Conservation (phyloP, 192 early-diverging fungal genomes). For the Backusella circina region DNA sequence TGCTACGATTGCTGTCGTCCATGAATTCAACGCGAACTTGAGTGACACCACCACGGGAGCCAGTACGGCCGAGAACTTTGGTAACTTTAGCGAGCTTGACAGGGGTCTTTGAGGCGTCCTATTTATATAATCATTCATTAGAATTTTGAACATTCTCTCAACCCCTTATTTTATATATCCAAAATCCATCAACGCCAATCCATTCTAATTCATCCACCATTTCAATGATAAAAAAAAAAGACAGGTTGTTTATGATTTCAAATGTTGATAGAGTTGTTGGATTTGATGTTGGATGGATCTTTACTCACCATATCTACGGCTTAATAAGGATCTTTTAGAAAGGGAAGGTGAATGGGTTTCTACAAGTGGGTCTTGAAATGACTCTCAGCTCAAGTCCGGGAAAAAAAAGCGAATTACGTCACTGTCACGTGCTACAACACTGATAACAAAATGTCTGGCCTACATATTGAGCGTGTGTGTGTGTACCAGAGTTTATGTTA, state of each 20-base stretch:
- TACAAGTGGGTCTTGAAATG: not conserved
- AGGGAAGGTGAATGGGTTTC: constrained; percentile 4
- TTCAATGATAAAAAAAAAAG: not conserved
- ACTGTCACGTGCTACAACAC: not conserved
- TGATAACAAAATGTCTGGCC: not conserved
- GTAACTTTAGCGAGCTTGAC: constrained; percentile 92
- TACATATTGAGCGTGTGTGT: too few relatives aligned
- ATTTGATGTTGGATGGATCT: not conserved
- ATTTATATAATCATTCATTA: not conserved
- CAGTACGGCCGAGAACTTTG: constrained; percentile 98
- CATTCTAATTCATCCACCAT: not conserved
- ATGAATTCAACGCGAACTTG: constrained; percentile 99
- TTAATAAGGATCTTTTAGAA: not conserved
- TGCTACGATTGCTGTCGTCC: constrained; percentile 90
- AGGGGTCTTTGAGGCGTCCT: constrained; percentile 42
- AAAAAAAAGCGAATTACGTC: not conserved
- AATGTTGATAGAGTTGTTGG: not conserved
- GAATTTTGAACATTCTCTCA: not conserved
- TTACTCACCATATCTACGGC: constrained; percentile 5
- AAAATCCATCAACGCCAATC: not conserved
- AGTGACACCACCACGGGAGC: constrained; percentile 99
- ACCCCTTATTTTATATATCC: not conserved
- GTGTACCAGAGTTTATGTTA: too few relatives aligned
- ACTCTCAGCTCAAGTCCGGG: not conserved
- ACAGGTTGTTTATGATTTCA: not conserved